Evolutionary conservation across 768 basidiomycete species (phyloP), one percentile per base, ranked within the genome.

Genomic region (Leccinellum rugosiceps): DNA sequence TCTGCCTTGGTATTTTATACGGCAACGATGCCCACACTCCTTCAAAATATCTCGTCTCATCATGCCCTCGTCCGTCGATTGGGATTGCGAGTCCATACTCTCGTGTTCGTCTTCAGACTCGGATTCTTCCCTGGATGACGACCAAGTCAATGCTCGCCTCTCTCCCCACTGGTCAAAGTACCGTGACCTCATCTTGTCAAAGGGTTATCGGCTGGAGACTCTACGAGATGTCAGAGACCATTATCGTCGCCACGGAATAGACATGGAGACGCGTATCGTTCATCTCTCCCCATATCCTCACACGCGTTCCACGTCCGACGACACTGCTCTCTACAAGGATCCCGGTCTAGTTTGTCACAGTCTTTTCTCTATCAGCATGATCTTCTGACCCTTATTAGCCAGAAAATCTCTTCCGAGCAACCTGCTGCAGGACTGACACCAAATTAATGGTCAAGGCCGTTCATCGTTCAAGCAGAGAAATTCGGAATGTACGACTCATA

Each of bases 341-440:
- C 78, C 83, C 31, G 87, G 89, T 43, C 72, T 90, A 71, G 89
- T 90, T 58, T 65, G 84, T 23, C 32, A 21, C 14, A 3, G 41
- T 52, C 21, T 19, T 46, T 57, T 46, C 26, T 48, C 25, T 31
- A 46, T 50, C n/a, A 23, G 49, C 53, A 31, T 34, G 41, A 5
- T 19, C 52, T 43, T 32, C 60, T 65, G 7, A 70, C 30, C 19
- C 32, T 56, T 52, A 28, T 32, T 58, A 90, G 89, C 87, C 81
- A 46, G 88, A 87, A 57, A 83, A 85, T 65, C 73, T 91, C 41
- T 91, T 91, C 70, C 81, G 88, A 49, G 89, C 88, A 25, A 79
- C 77, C 49, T 77, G 81, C 60, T 69, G 75, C 53, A 68, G 64
- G 51, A 83, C 86, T 58, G 80, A 78, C 19, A 70, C 59, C 58